Evolutionary conservation across 2,329 filamentous ascomycete species (phyloP).

Genomic region (Talaromyces funiculosus): DNA sequence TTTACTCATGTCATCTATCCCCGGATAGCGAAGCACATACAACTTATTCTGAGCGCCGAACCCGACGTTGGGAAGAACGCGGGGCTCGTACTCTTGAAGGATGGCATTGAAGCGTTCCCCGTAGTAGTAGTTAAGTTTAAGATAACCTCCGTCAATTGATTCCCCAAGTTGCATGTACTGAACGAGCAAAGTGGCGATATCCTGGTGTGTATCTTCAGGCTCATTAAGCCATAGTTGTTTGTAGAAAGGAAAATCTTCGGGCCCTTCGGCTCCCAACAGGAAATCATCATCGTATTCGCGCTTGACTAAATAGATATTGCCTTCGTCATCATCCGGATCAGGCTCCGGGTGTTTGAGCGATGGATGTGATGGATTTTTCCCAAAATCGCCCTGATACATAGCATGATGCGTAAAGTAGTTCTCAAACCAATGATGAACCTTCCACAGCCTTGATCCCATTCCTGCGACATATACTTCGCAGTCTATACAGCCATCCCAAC

Average conservation of each 20-base stretch:
- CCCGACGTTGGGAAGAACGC: not conserved
- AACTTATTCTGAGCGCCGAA: not conserved
- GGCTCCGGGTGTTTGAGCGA: not conserved
- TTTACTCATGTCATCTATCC: not conserved
- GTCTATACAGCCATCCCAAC: constrained; percentile 7
- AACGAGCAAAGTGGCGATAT: not conserved
- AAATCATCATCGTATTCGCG: not conserved
- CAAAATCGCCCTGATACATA: not conserved
- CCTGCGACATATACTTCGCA: not conserved
- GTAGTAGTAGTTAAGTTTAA: not conserved
- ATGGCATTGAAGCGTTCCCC: not conserved
- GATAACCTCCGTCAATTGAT: not conserved
- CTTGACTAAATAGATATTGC: not conserved
- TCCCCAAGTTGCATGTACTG: not conserved
- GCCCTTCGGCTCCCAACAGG: not conserved
- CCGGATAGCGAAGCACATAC: not conserved
- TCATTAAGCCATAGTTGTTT: not conserved
- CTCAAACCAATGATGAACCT: constrained; percentile 1
- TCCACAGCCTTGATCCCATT: not conserved
- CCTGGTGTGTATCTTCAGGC: not conserved
- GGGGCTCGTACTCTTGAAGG: constrained; percentile 6
- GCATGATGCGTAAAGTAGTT: not conserved
- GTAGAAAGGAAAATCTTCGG: not conserved
- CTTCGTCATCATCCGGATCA: not conserved
- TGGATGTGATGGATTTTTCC: not conserved